Base-by-base conservation (phyloP, 305 asterid species). In the Galium porrigens region DNA sequence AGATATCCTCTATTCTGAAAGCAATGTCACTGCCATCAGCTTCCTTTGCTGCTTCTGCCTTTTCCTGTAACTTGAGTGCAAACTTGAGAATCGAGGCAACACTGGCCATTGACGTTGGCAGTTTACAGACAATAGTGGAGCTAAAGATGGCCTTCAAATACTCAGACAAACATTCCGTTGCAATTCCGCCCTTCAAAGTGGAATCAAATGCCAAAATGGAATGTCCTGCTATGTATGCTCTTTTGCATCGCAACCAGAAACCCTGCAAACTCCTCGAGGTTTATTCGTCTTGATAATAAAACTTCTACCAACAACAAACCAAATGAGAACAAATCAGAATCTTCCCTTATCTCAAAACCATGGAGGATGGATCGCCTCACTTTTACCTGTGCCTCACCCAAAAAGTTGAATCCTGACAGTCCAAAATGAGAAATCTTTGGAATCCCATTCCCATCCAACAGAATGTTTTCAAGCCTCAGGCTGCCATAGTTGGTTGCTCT, bases 401-500 rank as follows among this genome's bases (percentile, higher is more conserved):
- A 22, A 22, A 14, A 2, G 25, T 58, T 58, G 18, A 58, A 58
- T 2, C 4, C 8, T 12, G 29, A 14, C 54, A 12, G 8, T 22
- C 39, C 37, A 20, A 25, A 25, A 62, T 42, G 53, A 62, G 66
- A 42, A 62, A 22, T 62, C 54, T 62, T 62, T 25, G 63, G 63
- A 58, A 1, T 33, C 27, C 5, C 4, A 22, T 22, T 22, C 22
- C 22, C 22, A 22, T 22, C 0, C 0, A 22, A 22, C 22, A 22
- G 22, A 22, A 22, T 22, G 22, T 22, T 22, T 22, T 22, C 22
- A 22, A 22, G 22, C 22, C 22, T 22, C 22, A 22, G 22, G 22
- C 22, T 22, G 22, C 22, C 22, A 22, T 22, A 22, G 22, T 22
- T 22, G 22, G 0, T 22, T 22, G 22, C 22, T 22, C 22, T 22